These are phyloP conservation scores for Capsicum baccatum DNA, from an alignment of 257 asterid species.

Conservation along the genomic window DNA sequence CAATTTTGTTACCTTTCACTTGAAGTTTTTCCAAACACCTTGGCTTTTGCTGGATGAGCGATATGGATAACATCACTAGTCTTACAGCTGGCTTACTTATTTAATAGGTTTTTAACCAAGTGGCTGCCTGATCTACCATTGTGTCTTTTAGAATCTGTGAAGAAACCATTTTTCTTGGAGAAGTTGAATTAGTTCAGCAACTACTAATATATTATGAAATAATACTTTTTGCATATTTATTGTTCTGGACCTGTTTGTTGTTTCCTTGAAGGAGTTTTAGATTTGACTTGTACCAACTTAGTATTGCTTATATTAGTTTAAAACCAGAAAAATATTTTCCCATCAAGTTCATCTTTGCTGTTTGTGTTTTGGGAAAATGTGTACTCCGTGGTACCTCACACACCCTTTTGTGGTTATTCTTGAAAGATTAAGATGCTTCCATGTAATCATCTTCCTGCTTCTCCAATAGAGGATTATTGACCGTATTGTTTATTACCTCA, in stretches of 20 bases:
- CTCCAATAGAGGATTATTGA: neutral
- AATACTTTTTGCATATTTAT: neutral
- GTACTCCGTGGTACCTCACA: neutral
- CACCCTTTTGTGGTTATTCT: neutral
- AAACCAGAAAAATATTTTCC: neutral
- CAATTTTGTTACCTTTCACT: neutral
- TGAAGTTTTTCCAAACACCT: neutral
- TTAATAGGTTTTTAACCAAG: neutral
- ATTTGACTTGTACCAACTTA: neutral
- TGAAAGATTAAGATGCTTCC: neutral
- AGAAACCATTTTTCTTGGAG: too few species aligned
- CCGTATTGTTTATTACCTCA: neutral
- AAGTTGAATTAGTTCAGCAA: neutral
- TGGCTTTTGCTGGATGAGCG: neutral
- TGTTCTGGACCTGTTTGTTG: neutral
- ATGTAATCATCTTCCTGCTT: neutral
- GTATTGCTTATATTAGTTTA: neutral
- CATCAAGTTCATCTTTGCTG: neutral
- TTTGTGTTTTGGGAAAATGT: neutral
- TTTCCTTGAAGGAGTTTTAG: neutral
- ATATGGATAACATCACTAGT: neutral
- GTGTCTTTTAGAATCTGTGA: neutral
- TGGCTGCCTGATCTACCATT: neutral
- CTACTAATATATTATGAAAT: neutral
- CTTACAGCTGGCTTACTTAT: too few species aligned